Conservation (phyloP, 2,329 filamentous ascomycete species). For the Elsinoe perseae region DNA sequence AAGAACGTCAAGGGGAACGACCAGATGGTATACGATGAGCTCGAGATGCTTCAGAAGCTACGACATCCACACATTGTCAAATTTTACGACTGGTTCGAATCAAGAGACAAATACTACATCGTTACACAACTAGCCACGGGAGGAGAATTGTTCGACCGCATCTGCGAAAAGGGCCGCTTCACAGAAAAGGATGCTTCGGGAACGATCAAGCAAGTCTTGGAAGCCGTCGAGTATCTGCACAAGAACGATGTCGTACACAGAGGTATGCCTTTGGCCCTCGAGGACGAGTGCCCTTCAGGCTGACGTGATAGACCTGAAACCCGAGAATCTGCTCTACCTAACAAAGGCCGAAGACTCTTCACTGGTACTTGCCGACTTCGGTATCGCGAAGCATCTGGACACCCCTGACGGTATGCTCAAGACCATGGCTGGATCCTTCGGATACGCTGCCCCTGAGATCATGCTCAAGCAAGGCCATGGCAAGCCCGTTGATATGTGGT, state of each 20-base stretch:
- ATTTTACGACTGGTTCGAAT: conserved; percentile 99
- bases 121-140: conserved; percentile 93
- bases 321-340: conserved; percentile 92
- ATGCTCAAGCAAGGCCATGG: conserved; percentile 97
- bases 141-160: conserved; percentile 94
- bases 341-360: conserved; percentile 69
- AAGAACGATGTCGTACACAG: conserved; percentile 90
- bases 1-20: conserved; percentile 99
- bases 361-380: conserved; percentile 91
- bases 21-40: conserved; percentile 96
- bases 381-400: conserved; percentile 96
- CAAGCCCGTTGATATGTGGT: conserved; percentile 99
- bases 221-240: conserved; percentile 90
- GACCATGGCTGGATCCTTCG: conserved; percentile 97
- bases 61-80: conserved; percentile 93
- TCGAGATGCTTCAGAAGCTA: conserved; percentile 84
- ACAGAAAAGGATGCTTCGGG: conserved; percentile 96
- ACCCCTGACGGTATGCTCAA: conserved; percentile 84
- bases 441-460: conserved; percentile 93
- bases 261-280: conserved; percentile 47
- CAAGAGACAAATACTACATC: conserved; percentile 98
- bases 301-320: conserved; percentile 70
- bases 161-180: conserved; percentile 96
- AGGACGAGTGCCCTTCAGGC: conserved; percentile 20
- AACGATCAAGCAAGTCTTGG: conserved; percentile 88